Evolutionary conservation across 495 filamentous ascomycete genomes (phyloP), one percentile per base, ranked within the genome.

Genomic region (Astrothelium macrocarpum): DNA sequence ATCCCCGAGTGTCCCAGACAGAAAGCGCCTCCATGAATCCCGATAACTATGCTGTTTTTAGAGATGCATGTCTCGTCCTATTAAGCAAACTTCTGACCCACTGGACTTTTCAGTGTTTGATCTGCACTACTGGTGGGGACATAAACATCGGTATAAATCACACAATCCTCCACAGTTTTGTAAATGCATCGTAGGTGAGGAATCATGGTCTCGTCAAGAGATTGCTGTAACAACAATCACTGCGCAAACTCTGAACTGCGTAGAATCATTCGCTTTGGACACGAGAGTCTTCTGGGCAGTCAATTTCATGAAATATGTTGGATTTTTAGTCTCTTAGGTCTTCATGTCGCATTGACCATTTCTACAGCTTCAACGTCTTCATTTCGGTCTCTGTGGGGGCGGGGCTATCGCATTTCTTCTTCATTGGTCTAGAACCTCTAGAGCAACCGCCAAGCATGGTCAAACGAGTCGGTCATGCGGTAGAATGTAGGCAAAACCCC

Each of bases 1-100:
- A 60, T 60, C 20, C 59, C 59, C 18, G 59, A 36, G 26, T 60
- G 36, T 14, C 59, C 59, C 4, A 60, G 25, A 43, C 31, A 36
- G 31, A 60, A 60, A 60, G 59, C 59, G 11, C 59, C 59, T 60
- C 59, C 59, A 36, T 60, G 59, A 12, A 60, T 60, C 12, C 32
- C 59, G 16, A 60, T 36, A 18, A 60, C 59, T 60, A 26, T 26
- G 23, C n/a, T 23, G n/a, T 23, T 12, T 7, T 60, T 36, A 60
- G 59, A 60, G 59, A 60, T 56, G 9, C 49, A 56, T 56, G 2
- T 28, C 11, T 9, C 26, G 9, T 56, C 29, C 7, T 9, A 10
- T 26, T 29, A 29, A 12, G 9, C n/a, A 5, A 16, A 56, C 5
- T 28, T 9, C 49, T 11, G 11, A 28, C 49, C 49, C 9, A 56